Base-by-base conservation (phyloP, 768 basidiomycete species). In the Suillus subaureus region DNA sequence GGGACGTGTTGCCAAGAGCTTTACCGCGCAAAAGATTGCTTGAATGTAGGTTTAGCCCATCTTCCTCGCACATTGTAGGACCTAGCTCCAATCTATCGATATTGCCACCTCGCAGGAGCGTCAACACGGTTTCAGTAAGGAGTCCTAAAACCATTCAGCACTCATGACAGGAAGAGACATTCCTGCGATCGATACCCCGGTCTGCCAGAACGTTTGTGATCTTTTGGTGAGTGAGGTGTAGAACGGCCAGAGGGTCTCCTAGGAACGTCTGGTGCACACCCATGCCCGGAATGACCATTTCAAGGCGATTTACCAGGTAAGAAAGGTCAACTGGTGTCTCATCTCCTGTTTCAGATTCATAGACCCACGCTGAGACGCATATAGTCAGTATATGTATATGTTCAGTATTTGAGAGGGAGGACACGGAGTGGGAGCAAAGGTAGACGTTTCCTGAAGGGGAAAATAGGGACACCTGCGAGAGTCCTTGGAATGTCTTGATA, bases 31-130 rank as follows among this genome's bases (percentile, higher is more conserved):
- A 76, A 39, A 84, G 67, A 45, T 83, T 81, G 21, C 74, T 72
- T 33, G 78, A 76, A 55, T 74, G 80, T 23, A 89, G 68, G 70
- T 87, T 86, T 8, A 88, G 75, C 5, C 85, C 84, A 57, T 83
- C 82, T 65, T 81, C 79, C 61, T 85, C 79, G 13, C 71, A 68
- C 63, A 87, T 72, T 16, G 86, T 84, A 16, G 81, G 78, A 1
- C 79, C 78, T 61, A 89, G 75, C 26, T 78, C 72, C n/a, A 88
- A 77, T 57, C 70, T 72, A 8, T 74, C 73, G 47, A 89, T 74
- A 64, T 82, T 80, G 3, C 84, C 82, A 16, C 74, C 78, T 37
- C 84, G 75, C n/a, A 88, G 77, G 0, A 82, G 69, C 21, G 81
- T 68, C 56, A 88, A 73, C 8, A 83, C 76, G 8, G 74, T 79